phyloP scores from a whole-genome alignment of 352 stramenopile species.

The Phytophthora brassicae region DNA sequence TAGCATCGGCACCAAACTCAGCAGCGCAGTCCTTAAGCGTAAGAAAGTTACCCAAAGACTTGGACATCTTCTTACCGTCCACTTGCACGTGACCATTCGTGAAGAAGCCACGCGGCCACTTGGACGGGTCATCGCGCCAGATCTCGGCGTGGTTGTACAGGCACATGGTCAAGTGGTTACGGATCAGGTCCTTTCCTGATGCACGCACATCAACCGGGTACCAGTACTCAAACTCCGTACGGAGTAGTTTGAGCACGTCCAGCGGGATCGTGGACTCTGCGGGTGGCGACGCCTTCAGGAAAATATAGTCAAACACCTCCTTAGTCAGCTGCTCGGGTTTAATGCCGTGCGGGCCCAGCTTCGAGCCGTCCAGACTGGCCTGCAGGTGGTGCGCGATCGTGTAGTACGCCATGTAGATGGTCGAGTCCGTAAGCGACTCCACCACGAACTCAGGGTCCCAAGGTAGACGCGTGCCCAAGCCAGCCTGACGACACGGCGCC shows the following conservation, averaged over 20 bases:
- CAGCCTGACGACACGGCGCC: conserved; percentile 98
- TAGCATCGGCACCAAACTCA: conserved; percentile 95
- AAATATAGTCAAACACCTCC: conserved; percentile 99
- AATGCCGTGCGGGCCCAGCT: conserved; percentile 86
- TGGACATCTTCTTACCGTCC: conserved; percentile 99
- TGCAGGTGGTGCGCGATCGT: conserved; percentile 99
- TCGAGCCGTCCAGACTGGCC: conserved; percentile 93
- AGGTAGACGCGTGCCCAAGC: conserved; percentile 95
- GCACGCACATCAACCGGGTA: conserved; percentile 99
- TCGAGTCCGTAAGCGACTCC: conserved; percentile 99
- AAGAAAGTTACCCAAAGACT: conserved; percentile 99
- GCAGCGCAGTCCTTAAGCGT: conserved; percentile 97
- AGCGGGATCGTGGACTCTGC: conserved; percentile 86
- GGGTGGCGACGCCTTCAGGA: conserved; percentile 89
- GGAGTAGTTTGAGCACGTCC: conserved; percentile 93
- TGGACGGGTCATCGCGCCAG: conserved; percentile 96
- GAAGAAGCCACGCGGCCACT: conserved; percentile 98
- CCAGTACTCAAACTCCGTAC: conserved; percentile 99
- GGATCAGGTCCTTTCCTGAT: conserved; percentile 96
- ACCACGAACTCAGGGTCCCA: conserved; percentile 99
- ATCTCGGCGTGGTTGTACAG: conserved; percentile 99
- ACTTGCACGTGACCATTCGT: conserved; percentile 98
- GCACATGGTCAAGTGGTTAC: conserved; percentile 99
- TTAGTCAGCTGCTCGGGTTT: conserved; percentile 90
- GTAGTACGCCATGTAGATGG: conserved; percentile 99